Percentiles rank a stretch among this genome's conserved stretches.
Conservation (phyloP, 2,329 filamentous ascomycete species). For the Alternaria burnsii region DNA sequence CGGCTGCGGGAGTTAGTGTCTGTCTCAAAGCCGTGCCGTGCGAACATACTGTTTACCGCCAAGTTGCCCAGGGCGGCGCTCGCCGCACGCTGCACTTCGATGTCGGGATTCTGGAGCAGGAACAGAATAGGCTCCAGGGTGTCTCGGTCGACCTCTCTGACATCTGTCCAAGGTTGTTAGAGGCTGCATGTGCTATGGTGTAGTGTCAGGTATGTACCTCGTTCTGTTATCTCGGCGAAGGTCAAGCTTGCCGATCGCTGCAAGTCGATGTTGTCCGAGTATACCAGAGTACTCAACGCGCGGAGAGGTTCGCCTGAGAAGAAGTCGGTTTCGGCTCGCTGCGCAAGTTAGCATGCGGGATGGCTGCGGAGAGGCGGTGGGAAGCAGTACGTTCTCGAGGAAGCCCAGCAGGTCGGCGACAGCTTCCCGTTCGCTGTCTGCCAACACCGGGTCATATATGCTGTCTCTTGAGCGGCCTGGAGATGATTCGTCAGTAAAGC, state of each 20-base stretch:
- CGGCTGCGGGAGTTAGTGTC: slow-evolving; percentile 70
- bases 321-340: slow-evolving; percentile 98
- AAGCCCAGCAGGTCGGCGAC: slow-evolving; percentile 95
- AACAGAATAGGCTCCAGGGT: slow-evolving; percentile 96
- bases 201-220: slow-evolving; percentile 68
- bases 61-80: slow-evolving; percentile 96
- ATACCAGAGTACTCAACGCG: slow-evolving; percentile 93
- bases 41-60: slow-evolving; percentile 84
- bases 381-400: slow-evolving; percentile 82
- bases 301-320: slow-evolving; percentile 94
- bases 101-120: slow-evolving; percentile 91
- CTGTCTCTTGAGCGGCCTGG: slow-evolving; percentile 58
- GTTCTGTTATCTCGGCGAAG: slow-evolving; percentile 97
- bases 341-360: slow-evolving; percentile 46
- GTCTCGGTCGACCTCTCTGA: slow-evolving; percentile 91
- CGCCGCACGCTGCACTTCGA: slow-evolving; percentile 95
- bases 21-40: not conserved
- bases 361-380: slow-evolving; percentile 9
- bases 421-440: slow-evolving; percentile 95
- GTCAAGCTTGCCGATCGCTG: slow-evolving; percentile 97
- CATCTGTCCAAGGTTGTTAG: slow-evolving; percentile 69
- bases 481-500: slow-evolving; percentile 27
- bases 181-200: not conserved
- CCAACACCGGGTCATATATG: slow-evolving; percentile 70
- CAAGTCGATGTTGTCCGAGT: slow-evolving; percentile 97